phyloP scores from a whole-genome alignment of 768 basidiomycete species.

The Mycena albidolilacea region DNA sequence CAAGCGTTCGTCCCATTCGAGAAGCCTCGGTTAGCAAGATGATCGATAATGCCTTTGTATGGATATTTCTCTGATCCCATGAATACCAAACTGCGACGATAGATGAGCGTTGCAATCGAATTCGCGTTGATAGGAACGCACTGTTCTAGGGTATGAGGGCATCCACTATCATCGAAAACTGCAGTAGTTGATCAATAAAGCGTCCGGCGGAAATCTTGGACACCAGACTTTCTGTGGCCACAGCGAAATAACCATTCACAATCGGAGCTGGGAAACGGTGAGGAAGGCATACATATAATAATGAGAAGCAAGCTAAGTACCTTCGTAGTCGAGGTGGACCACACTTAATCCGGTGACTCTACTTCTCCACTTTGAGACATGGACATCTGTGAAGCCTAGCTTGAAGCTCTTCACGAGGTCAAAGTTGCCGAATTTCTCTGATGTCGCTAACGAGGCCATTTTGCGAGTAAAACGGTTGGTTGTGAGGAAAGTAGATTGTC shows the following conservation, averaged over 20 bases:
- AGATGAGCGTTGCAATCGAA: not conserved
- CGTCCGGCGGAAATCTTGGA: not conserved
- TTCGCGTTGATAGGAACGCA: slow-evolving; percentile 53
- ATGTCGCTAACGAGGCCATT: slow-evolving; percentile 47
- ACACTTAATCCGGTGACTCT: slow-evolving; percentile 89
- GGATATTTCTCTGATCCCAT: slow-evolving; percentile 94
- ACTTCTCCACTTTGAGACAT: slow-evolving; percentile 91
- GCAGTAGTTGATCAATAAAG: slow-evolving; percentile 6
- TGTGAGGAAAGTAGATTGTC: too few species aligned
- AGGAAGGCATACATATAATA: slow-evolving; percentile 24
- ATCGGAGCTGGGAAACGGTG: slow-evolving; percentile 74
- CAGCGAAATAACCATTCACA: slow-evolving; percentile 92
- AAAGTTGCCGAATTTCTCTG: slow-evolving; percentile 79
- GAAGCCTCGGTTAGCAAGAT: slow-evolving; percentile 94
- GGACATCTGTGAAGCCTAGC: slow-evolving; percentile 85
- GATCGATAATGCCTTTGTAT: slow-evolving; percentile 96
- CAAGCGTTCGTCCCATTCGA: slow-evolving; percentile 95
- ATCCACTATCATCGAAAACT: slow-evolving; percentile 96
- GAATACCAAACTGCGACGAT: slow-evolving; percentile 36
- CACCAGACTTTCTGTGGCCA: slow-evolving; percentile 86
- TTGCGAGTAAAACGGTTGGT: slow-evolving; percentile 29
- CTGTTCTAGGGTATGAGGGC: slow-evolving; percentile 98
- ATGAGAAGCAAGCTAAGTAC: slow-evolving; percentile 55
- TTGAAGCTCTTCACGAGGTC: slow-evolving; percentile 85
- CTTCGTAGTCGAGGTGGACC: slow-evolving; percentile 93